Conservation (phyloP, 2,329 filamentous ascomycete species). For the Neofusicoccum parvum region DNA sequence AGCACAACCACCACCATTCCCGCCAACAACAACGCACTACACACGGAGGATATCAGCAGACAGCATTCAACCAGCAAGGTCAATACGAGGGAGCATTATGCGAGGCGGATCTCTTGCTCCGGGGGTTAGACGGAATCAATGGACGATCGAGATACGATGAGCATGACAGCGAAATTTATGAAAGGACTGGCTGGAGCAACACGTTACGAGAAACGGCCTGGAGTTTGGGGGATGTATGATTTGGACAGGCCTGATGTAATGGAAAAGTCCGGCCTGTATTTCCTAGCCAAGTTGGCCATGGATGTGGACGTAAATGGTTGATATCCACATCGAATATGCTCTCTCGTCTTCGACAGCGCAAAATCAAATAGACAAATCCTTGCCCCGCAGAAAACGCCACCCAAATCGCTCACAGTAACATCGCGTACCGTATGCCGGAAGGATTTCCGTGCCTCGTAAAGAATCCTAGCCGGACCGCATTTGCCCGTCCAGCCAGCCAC, state of each 20-base stretch:
- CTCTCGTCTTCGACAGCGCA: neutral
- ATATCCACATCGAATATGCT: neutral
- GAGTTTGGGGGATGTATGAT: neutral
- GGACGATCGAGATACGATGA: neutral
- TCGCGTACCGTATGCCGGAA: neutral
- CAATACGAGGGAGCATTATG: conserved; percentile 13
- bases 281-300: neutral
- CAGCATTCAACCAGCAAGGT: neutral
- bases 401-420: neutral
- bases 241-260: neutral
- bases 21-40: neutral
- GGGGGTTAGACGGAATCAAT: conserved; percentile 10
- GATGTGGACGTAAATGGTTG: neutral
- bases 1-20: neutral
- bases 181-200: neutral
- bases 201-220: neutral
- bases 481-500: neutral
- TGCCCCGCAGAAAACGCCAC: neutral
- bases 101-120: neutral
- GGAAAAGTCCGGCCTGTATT: neutral
- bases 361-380: neutral
- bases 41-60: neutral
- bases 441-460: too few species aligned
- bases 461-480: too few species aligned
- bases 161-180: neutral